Conservation (phyloP, 2,329 filamentous ascomycete genomes). For the Colletotrichum neosansevieriae region DNA sequence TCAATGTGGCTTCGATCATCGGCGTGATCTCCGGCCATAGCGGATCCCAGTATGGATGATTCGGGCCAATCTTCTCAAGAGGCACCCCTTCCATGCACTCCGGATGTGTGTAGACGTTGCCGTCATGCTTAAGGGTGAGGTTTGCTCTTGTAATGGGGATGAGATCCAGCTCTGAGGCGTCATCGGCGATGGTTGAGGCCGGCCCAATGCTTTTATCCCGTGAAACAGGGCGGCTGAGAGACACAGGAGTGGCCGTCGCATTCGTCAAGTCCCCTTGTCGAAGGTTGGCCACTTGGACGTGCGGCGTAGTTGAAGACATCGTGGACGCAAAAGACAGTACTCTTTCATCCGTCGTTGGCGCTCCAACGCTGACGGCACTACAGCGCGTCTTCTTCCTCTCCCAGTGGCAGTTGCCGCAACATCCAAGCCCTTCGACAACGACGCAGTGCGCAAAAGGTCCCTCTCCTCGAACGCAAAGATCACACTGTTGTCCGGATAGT, state of each 20-base stretch:
- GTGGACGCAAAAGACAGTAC: too few relatives aligned
- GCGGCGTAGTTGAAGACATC: not conserved
- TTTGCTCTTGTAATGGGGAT: slow-evolving; percentile 55
- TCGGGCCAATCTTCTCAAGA: slow-evolving; percentile 61
- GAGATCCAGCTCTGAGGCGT: slow-evolving; percentile 25
- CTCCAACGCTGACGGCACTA: not conserved
- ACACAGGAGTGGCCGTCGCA: slow-evolving; percentile 16
- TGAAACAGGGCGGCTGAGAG: slow-evolving; percentile 25
- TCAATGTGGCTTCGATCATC: slow-evolving; percentile 57
- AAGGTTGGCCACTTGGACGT: not conserved
- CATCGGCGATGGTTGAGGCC: slow-evolving; percentile 29
- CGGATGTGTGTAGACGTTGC: slow-evolving; percentile 62
- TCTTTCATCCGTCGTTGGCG: not conserved
- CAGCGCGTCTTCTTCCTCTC: slow-evolving; percentile 49
- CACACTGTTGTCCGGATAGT: slow-evolving; percentile 52
- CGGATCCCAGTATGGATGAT: slow-evolving; percentile 68
- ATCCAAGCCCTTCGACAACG: slow-evolving; percentile 57
- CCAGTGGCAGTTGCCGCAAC: slow-evolving; percentile 66
- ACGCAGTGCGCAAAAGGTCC: slow-evolving; percentile 61
- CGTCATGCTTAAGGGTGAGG: slow-evolving; percentile 62
- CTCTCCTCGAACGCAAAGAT: slow-evolving; percentile 55
- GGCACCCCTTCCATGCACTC: slow-evolving; percentile 66
- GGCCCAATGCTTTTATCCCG: slow-evolving; percentile 27
- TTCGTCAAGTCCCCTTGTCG: slow-evolving; percentile 14
- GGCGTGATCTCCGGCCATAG: slow-evolving; percentile 62